phyloP scores from a whole-genome alignment of 1,284 basidiomycete species.

The Singerocomus rubriflavus region DNA sequence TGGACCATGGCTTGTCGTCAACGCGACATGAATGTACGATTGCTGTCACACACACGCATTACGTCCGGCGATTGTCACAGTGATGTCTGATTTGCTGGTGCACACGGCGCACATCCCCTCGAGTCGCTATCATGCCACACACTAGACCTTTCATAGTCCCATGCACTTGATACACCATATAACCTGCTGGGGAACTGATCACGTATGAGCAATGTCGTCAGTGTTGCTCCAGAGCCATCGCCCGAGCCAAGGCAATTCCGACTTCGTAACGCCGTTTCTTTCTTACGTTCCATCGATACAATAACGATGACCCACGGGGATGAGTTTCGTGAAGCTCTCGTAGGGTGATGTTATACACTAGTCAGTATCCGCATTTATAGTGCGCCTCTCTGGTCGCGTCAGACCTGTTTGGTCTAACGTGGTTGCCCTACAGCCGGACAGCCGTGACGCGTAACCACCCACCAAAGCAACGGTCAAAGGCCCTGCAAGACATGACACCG shows the following conservation, averaged over 20 bases:
- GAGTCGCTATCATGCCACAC: conserved; percentile 6
- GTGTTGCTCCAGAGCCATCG: neutral
- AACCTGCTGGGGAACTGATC: neutral
- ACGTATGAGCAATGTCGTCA: neutral
- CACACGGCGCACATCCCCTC: conserved; percentile 4
- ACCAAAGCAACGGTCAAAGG: conserved; percentile 1
- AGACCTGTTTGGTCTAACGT: conserved; percentile 9
- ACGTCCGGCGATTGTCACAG: conserved; percentile 17
- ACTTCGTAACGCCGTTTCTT: neutral
- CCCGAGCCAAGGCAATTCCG: neutral
- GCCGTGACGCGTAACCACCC: neutral
- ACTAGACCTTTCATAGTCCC: neutral
- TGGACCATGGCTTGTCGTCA: too few relatives aligned
- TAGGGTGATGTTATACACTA: neutral
- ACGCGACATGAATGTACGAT: too few relatives aligned
- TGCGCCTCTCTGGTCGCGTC: neutral
- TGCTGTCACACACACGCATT: neutral
- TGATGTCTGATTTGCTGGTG: conserved; percentile 7
- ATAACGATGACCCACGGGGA: neutral
- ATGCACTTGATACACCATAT: conserved; percentile 1
- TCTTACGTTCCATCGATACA: conserved; percentile 12
- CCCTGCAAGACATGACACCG: neutral
- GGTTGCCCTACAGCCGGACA: conserved; percentile 23
- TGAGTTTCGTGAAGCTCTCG: conserved; percentile 2
- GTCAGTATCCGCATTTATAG: neutral